These are phyloP conservation scores for Aspergillus homomorphus DNA, from an alignment of 495 filamentous ascomycete species.

Conservation along the genomic window DNA sequence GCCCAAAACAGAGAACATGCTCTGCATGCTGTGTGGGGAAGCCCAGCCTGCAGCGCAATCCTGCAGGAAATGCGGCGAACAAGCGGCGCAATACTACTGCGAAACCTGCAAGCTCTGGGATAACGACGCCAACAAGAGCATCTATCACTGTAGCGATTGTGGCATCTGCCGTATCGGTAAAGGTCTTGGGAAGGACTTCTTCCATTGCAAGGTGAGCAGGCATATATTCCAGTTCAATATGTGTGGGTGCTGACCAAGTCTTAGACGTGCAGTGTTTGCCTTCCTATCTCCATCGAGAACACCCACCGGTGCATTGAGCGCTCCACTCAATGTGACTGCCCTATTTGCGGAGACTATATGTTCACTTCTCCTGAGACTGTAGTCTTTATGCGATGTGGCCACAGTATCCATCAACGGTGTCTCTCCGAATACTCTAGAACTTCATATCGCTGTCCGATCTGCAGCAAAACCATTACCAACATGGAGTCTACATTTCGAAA, in stretches of 20 bases:
- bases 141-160: conserved; percentile 96
- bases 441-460: conserved; percentile 93
- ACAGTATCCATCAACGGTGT: conserved; percentile 89
- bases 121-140: conserved; percentile 82
- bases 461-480: conserved; percentile 87
- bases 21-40: conserved; percentile 93
- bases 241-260: conserved; percentile 15
- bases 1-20: conserved; percentile 86
- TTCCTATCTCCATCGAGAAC: conserved; percentile 73
- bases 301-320: conserved; percentile 94
- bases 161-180: conserved; percentile 90
- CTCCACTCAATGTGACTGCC: conserved; percentile 92
- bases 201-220: conserved; percentile 84
- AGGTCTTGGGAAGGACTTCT: conserved; percentile 92
- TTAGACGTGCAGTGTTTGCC: conserved; percentile 87
- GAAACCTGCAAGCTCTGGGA: conserved; percentile 96
- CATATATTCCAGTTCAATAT: neutral
- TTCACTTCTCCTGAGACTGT: conserved; percentile 88
- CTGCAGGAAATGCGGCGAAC: conserved; percentile 72
- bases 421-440: conserved; percentile 78
- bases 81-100: conserved; percentile 90
- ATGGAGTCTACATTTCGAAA: conserved; percentile 96
- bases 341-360: conserved; percentile 97
- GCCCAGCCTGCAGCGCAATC: conserved; percentile 78
- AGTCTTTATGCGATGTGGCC: conserved; percentile 93